Percentiles rank a stretch among this genome's conserved stretches.
These are phyloP conservation scores for Choiromyces venosus DNA, from an alignment of 495 filamentous ascomycete species.

Conservation along the genomic window DNA sequence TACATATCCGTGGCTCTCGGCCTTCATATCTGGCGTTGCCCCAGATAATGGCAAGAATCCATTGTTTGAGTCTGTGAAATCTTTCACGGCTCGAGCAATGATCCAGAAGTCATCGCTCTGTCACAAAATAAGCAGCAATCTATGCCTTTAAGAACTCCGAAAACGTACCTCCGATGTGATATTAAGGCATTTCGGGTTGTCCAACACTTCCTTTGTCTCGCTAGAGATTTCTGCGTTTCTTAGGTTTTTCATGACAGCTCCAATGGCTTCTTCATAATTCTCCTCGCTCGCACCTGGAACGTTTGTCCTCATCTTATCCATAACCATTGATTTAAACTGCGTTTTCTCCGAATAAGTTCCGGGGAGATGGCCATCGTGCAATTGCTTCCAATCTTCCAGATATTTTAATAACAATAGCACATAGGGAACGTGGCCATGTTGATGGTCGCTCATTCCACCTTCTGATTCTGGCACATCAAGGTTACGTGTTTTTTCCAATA, in stretches of 20 bases:
- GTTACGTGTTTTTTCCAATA: slow-evolving; percentile 55
- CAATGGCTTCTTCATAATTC: slow-evolving; percentile 91
- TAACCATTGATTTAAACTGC: slow-evolving; percentile 67
- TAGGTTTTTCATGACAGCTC: slow-evolving; percentile 79
- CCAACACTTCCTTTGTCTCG: slow-evolving; percentile 70
- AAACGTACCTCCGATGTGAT: slow-evolving; percentile 43
- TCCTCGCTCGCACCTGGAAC: slow-evolving; percentile 88
- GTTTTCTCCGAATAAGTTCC: slow-evolving; percentile 77
- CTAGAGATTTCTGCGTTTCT: slow-evolving; percentile 60
- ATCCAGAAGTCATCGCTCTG: slow-evolving; percentile 70
- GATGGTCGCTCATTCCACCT: slow-evolving; percentile 59
- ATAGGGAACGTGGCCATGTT: slow-evolving; percentile 92
- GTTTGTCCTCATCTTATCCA: slow-evolving; percentile 59
- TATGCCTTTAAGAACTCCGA: not conserved
- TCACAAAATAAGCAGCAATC: slow-evolving; percentile 3
- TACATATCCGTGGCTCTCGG: slow-evolving; percentile 85
- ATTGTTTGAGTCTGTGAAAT: slow-evolving; percentile 58
- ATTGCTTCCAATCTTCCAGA: slow-evolving; percentile 72
- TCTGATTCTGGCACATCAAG: slow-evolving; percentile 51
- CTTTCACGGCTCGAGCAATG: slow-evolving; percentile 71
- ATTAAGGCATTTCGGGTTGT: slow-evolving; percentile 55
- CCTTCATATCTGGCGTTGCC: slow-evolving; percentile 95
- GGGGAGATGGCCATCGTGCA: slow-evolving; percentile 65
- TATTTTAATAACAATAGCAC: slow-evolving; percentile 78
- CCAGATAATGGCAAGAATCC: slow-evolving; percentile 72